Base-by-base conservation (phyloP, 1,284 basidiomycete species). In the Erythrobasidium hasegawianum region DNA sequence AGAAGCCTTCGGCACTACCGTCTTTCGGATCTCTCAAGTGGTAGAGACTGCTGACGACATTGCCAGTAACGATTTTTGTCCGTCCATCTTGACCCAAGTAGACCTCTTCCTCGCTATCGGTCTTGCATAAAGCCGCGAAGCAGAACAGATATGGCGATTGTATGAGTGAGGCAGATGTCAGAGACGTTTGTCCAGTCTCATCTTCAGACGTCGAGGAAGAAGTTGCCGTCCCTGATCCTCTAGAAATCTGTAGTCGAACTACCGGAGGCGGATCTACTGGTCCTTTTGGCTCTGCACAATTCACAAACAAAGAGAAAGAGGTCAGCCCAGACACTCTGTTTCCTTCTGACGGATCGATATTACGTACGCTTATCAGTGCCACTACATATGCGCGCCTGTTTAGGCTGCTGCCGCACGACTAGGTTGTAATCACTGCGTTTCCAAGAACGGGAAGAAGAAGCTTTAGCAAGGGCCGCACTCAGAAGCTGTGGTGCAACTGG, bases 191-290 rank as follows among this genome's bases (percentile, higher is more conserved):
- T 11, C 5, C 20, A 10, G n/a, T 16, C 14, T 18, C 26, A n/a
- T n/a, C 8, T 38, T 24, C 29, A 16, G 55, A 57, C 22, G 65
- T 70, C 72, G 50, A 73, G 70, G 72, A 67, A 68, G 68, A 55
- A 53, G 68, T 52, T 62, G 26, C 50, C 57, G 59, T 68, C 66
- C 56, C 22, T 13, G 67, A 29, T 43, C 74, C 70, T 29, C 72
- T 72, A 40, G 78, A 80, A 64, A 97, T 89, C 59, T 88, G 86
- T 7, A 97, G 84, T 77, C 95, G 91, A n/a, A 97, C 86, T 76
- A 97, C 94, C 13, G 94, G 94, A 0, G 92, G 91, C 0, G 95
- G 94, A 80, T 97, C 92, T 75, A 97, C 91, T 1, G 94, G 92
- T 29, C 94, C 83, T 41, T 93, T 97, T 90, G 67, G 90, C 90